phyloP scores from a whole-genome alignment of 2,329 filamentous ascomycete species.

The Leptographium radiaticola region DNA sequence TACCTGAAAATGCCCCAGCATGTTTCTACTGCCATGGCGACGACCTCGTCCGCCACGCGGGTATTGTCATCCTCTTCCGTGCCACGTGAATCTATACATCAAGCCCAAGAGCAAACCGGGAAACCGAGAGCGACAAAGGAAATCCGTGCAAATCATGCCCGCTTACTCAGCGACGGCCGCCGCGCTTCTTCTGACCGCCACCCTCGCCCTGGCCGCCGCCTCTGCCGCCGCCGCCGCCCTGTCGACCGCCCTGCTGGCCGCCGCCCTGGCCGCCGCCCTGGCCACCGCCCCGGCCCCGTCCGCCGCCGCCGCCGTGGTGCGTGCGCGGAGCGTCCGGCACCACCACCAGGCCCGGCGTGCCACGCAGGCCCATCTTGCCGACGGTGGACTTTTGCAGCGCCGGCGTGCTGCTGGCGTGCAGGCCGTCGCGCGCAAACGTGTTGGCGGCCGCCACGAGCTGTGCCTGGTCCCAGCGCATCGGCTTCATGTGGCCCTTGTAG shows the following conservation, averaged over 20 bases:
- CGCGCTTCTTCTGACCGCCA: neutral
- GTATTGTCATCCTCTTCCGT: no score
- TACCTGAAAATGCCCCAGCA: neutral
- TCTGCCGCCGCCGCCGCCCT: constrained; percentile 3
- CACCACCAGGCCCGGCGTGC: constrained; percentile 33
- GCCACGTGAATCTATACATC: no score
- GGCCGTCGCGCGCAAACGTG: constrained; percentile 31
- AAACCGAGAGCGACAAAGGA: no score
- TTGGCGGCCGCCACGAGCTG: constrained; percentile 39
- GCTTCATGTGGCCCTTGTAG: constrained; percentile 37
- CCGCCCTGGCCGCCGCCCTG: neutral
- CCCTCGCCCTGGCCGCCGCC: constrained; percentile 1
- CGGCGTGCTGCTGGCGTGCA: constrained; percentile 34
- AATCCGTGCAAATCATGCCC: no score
- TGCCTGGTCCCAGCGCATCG: constrained; percentile 26
- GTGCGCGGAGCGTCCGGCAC: constrained; percentile 26
- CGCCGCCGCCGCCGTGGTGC: constrained; percentile 1
- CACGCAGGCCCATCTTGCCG: constrained; percentile 45
- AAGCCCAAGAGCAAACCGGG: no score
- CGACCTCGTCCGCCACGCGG: no score
- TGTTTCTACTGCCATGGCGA: neutral
- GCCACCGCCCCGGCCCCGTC: constrained; percentile 2
- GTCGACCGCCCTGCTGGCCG: neutral
- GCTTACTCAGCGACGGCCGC: no score
- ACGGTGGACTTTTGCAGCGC: constrained; percentile 31